phyloP scores from a whole-genome alignment of 306 rosid genomes.

The Sophora flavescens region DNA sequence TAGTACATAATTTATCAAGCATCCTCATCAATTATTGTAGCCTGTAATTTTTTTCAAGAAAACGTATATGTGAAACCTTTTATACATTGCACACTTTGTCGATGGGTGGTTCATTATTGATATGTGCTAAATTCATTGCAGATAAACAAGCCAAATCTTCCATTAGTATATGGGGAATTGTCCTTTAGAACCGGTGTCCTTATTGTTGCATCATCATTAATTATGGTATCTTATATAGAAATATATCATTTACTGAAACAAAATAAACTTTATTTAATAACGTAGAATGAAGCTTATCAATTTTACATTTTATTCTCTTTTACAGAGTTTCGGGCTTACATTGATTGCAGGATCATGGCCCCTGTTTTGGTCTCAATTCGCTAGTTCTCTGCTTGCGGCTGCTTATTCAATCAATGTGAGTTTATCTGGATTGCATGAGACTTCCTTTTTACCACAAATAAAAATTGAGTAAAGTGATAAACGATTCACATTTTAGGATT shows the following conservation, averaged over 20 bases:
- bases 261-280: neutral
- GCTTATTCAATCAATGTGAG: too few species aligned
- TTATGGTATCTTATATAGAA: conserved; percentile 57
- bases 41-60: neutral
- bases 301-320: too few species aligned
- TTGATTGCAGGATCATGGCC: too few species aligned
- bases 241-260: neutral
- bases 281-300: too few species aligned
- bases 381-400: too few species aligned
- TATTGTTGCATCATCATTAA: conserved; percentile 57
- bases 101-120: neutral
- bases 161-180: conserved; percentile 78
- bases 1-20: neutral
- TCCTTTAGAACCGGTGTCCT: conserved; percentile 60
- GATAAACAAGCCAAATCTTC: conserved; percentile 85
- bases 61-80: neutral
- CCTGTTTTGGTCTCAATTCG: too few species aligned
- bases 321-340: too few species aligned
- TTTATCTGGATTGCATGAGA: too few species aligned
- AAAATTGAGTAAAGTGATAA: too few species aligned
- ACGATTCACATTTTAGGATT: too few species aligned
- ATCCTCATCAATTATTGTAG: neutral
- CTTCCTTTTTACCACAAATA: too few species aligned
- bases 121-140: conserved; percentile 43
- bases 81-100: neutral